phyloP scores from a whole-genome alignment of 345 rosid species.

The Acer yangbiense region DNA sequence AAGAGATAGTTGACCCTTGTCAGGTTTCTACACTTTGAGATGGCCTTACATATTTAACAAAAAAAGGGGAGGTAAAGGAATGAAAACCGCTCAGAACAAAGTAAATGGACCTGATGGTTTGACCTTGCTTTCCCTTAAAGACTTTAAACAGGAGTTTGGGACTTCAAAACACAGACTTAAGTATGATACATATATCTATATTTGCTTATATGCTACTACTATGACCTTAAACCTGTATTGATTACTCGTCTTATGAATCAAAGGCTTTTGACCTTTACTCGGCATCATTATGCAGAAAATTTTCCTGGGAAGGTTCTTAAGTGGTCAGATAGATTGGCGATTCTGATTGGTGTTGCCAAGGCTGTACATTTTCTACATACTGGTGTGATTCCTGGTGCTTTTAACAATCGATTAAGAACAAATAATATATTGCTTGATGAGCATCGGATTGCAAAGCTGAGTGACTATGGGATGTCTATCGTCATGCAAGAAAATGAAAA shows the following conservation, averaged over 20 bases:
- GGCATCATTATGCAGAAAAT: constrained; percentile 46
- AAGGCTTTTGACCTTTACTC: constrained; percentile 8
- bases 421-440: constrained; percentile 87
- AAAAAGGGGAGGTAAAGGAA: not conserved
- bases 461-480: constrained; percentile 87
- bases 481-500: constrained; percentile 69
- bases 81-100: not conserved
- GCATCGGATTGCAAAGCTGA: constrained; percentile 83
- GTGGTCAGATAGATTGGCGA: constrained; percentile 83
- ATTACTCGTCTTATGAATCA: not conserved
- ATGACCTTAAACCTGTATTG: not conserved
- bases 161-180: not conserved
- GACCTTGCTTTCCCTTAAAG: not conserved
- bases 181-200: not conserved
- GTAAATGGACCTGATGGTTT: not conserved
- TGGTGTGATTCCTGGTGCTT: constrained; percentile 77
- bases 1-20: not conserved
- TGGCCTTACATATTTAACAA: not conserved
- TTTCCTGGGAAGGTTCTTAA: constrained; percentile 69
- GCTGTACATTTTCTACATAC: constrained; percentile 95
- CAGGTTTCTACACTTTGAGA: not conserved
- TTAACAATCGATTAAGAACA: constrained; percentile 71
- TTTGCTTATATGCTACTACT: not conserved
- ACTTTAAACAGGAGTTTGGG: not conserved
- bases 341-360: constrained; percentile 85